Percentiles rank a stretch among this genome's conserved stretches.
Conservation (phyloP, 2,329 filamentous ascomycete genomes). For the Xylaria sp. region DNA sequence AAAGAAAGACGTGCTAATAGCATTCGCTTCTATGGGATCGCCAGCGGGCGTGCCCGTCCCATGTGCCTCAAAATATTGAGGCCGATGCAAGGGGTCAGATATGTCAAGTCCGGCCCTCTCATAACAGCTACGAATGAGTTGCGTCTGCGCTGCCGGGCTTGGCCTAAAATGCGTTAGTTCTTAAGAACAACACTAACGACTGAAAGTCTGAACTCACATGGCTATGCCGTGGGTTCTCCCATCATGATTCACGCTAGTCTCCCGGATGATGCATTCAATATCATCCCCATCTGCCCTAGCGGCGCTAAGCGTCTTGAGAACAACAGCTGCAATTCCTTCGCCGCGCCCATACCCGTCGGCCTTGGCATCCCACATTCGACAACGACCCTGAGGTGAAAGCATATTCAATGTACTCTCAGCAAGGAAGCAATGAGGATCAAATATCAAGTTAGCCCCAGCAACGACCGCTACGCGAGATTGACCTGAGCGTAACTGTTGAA, state of each 20-base stretch:
- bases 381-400: not conserved
- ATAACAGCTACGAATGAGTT: not conserved
- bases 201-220: too few relatives aligned
- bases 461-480: not conserved
- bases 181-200: too few relatives aligned
- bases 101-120: not conserved
- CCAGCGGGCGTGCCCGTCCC: slow-evolving; percentile 34
- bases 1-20: slow-evolving; percentile 20
- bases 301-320: not conserved
- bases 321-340: not conserved
- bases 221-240: slow-evolving; percentile 24
- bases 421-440: not conserved
- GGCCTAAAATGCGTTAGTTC: not conserved
- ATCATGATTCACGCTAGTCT: not conserved
- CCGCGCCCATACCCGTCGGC: not conserved
- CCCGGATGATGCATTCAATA: not conserved
- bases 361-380: not conserved
- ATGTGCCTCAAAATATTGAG: slow-evolving; percentile 34
- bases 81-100: not conserved
- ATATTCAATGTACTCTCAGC: not conserved
- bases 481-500: not conserved
- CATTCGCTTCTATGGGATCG: slow-evolving; percentile 34
- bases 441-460: not conserved
- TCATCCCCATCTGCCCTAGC: not conserved
- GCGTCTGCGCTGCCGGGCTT: not conserved